Conservation (phyloP, 257 asterid species). For the Eucommia ulmoides region DNA sequence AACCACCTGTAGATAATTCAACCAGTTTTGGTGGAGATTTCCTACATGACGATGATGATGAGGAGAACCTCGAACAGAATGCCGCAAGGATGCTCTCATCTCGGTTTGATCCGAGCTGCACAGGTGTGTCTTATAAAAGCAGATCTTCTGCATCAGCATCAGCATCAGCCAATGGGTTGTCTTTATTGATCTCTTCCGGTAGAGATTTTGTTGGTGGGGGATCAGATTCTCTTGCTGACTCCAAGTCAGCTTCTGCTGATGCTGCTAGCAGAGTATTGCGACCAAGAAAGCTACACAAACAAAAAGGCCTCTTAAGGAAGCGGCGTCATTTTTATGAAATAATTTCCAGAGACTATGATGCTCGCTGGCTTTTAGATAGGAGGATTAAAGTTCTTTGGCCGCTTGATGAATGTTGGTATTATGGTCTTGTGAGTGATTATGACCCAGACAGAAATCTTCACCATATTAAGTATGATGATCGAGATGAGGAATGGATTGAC, state of each 20-base stretch:
- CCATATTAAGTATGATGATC: slow-evolving; percentile 80
- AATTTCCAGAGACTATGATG: slow-evolving; percentile 48
- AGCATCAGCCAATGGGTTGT: slow-evolving; percentile 29
- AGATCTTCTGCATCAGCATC: slow-evolving; percentile 33
- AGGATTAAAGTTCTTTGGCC: slow-evolving; percentile 93
- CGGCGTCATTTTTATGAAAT: slow-evolving; percentile 94
- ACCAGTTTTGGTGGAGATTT: slow-evolving; percentile 29
- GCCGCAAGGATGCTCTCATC: slow-evolving; percentile 99
- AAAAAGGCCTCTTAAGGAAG: slow-evolving; percentile 50
- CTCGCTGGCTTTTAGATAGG: slow-evolving; percentile 56
- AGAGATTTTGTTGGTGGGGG: slow-evolving; percentile 27
- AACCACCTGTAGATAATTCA: slow-evolving; percentile 36
- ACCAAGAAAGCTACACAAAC: slow-evolving; percentile 57
- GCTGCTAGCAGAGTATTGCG: slow-evolving; percentile 55
- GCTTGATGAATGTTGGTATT: slow-evolving; percentile 89
- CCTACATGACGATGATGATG: slow-evolving; percentile 75
- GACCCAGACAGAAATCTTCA: slow-evolving; percentile 68
- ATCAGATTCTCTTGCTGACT: slow-evolving; percentile 33
- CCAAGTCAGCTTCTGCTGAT: slow-evolving; percentile 39
- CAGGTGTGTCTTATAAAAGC: slow-evolving; percentile 53
- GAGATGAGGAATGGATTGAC: slow-evolving; percentile 93
- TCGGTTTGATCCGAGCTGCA: slow-evolving; percentile 93
- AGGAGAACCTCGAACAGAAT: slow-evolving; percentile 89
- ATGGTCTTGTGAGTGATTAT: slow-evolving; percentile 70
- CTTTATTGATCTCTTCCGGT: slow-evolving; percentile 38